Conservation (phyloP, 495 filamentous ascomycete species). For the Trichoderma asperelloides region DNA sequence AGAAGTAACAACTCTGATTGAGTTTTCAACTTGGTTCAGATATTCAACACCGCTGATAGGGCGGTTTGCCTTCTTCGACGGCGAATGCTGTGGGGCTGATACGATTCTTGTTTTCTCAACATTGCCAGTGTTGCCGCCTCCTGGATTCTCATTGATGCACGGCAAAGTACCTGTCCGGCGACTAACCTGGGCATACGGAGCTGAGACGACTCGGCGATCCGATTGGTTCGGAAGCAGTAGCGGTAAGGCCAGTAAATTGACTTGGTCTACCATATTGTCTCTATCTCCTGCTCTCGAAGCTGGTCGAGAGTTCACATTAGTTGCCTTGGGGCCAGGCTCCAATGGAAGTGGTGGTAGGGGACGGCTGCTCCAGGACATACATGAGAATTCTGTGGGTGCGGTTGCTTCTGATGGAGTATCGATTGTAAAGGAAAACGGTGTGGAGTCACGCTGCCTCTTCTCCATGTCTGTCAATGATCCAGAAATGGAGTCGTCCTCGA, state of each 20-base stretch:
- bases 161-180: constrained; percentile 36
- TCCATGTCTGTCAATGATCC: constrained; percentile 10
- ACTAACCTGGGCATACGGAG: constrained; percentile 38
- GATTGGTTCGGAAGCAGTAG: constrained; percentile 9
- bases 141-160: constrained; percentile 39
- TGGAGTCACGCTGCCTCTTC: constrained; percentile 15
- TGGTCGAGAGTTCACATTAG: neutral
- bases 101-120: constrained; percentile 23
- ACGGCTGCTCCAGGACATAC: constrained; percentile 26
- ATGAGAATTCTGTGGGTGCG: constrained; percentile 2
- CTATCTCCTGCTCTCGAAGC: neutral
- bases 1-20: constrained; percentile 43
- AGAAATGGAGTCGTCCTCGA: constrained; percentile 22
- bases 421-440: constrained; percentile 18
- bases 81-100: constrained; percentile 26
- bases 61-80: constrained; percentile 19
- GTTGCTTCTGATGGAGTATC: neutral
- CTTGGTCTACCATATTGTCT: neutral
- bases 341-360: constrained; percentile 46
- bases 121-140: neutral
- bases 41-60: constrained; percentile 21
- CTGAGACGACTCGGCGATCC: constrained; percentile 42
- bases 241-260: constrained; percentile 3
- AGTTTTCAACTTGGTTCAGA: constrained; percentile 29
- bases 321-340: constrained; percentile 20